Conservation (phyloP, 805 yeast genomes). For the Spathaspora sp. region DNA sequence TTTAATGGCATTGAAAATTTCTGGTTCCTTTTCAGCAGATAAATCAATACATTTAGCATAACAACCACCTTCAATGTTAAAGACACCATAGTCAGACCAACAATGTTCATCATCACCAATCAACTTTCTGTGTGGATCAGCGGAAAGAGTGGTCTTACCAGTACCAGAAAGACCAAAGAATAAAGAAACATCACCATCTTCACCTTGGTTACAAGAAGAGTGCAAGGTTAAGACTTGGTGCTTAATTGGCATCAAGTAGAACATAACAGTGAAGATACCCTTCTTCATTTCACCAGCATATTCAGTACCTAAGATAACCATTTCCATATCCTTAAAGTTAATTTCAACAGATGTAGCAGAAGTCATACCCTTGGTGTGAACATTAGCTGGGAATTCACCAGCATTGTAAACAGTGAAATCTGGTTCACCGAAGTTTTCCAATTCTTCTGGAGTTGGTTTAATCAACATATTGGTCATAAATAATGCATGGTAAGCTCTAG, state of each 20-base stretch:
- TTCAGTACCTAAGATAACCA: conserved; percentile 98
- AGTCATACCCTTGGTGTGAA: conserved; percentile 95
- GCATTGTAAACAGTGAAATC: conserved; percentile 98
- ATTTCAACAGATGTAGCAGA: conserved; percentile 93
- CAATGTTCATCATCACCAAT: conserved; percentile 99
- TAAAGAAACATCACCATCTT: conserved; percentile 82
- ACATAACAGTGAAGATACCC: conserved; percentile 98
- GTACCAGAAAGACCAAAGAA: conserved; percentile 98
- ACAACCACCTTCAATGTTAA: conserved; percentile 99
- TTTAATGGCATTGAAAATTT: conserved; percentile 89
- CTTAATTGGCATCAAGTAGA: conserved; percentile 95
- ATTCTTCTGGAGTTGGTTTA: conserved; percentile 88
- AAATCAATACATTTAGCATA: conserved; percentile 95
- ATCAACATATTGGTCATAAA: conserved; percentile 98
- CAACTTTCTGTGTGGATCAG: conserved; percentile 88
- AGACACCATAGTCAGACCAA: conserved; percentile 98
- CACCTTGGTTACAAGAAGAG: conserved; percentile 93
- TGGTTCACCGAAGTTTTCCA: conserved; percentile 89
- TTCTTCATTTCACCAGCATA: conserved; percentile 99
- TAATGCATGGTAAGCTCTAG: conserved; percentile 96
- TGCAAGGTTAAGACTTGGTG: conserved; percentile 90
- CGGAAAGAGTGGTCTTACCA: conserved; percentile 95
- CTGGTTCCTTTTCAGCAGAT: conserved; percentile 92
- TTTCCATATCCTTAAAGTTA: conserved; percentile 96
- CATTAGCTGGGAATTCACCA: conserved; percentile 98